phyloP scores from a whole-genome alignment of 345 rosid species.

The Salix udensis region DNA sequence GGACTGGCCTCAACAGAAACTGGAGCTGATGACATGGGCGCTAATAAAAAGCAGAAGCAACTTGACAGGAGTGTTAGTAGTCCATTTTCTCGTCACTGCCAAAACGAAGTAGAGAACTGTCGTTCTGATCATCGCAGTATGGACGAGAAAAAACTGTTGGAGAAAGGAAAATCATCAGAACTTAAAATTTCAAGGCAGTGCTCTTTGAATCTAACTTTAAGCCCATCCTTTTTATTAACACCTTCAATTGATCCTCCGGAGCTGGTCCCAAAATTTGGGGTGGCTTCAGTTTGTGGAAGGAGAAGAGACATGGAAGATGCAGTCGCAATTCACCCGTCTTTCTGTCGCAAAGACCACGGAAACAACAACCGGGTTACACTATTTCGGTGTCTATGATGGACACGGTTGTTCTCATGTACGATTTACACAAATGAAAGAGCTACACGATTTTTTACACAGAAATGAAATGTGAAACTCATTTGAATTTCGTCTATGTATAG shows the following conservation, averaged over 20 bases:
- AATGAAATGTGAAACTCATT: background rate
- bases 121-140: background rate
- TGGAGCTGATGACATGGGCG: background rate
- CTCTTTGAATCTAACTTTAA: conserved; percentile 9
- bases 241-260: background rate
- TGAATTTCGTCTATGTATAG: conserved; percentile 23
- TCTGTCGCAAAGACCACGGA: conserved; percentile 25
- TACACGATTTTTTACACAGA: background rate
- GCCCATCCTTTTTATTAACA: background rate
- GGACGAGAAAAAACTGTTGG: conserved; percentile 2
- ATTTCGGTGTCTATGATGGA: conserved; percentile 72
- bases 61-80: background rate
- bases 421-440: too few relatives aligned
- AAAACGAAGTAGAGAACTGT: conserved; percentile 13
- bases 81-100: conserved; percentile 26
- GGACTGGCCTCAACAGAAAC: conserved; percentile 15
- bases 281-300: conserved; percentile 72
- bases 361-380: conserved; percentile 37
- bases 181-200: background rate
- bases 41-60: conserved; percentile 41
- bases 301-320: conserved; percentile 91
- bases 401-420: conserved; percentile 80
- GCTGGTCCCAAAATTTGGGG: conserved; percentile 52
- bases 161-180: conserved; percentile 6
- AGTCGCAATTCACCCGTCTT: conserved; percentile 52